Conservation (phyloP, 202 grass and related monocot genomes). For the Thinopyrum obtusiflorum region DNA sequence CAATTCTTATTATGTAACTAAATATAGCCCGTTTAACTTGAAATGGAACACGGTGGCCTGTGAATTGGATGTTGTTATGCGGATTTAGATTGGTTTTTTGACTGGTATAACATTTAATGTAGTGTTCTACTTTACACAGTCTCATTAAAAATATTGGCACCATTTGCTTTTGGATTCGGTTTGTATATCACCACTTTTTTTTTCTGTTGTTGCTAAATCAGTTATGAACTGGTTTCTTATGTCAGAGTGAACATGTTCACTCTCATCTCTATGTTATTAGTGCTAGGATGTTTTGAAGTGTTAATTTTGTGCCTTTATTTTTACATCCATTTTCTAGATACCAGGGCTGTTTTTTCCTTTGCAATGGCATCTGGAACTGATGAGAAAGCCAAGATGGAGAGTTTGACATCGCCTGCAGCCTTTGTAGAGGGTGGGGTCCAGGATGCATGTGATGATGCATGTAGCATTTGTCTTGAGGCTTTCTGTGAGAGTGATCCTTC, state of each 20-base stretch:
- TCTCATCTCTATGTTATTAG: not conserved
- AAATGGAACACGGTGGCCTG: not conserved
- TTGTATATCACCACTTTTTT: not conserved
- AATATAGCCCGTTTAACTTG: not conserved
- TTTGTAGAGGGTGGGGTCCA: conserved; percentile 97
- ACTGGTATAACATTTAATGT: not conserved
- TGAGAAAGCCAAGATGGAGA: conserved; percentile 69
- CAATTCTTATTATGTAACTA: not conserved
- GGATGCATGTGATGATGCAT: conserved; percentile 90
- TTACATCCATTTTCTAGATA: conserved; percentile 6
- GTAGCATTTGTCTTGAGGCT: conserved; percentile 93
- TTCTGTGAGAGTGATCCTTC: conserved; percentile 93
- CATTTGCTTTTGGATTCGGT: not conserved
- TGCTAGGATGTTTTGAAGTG: not conserved
- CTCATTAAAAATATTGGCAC: not conserved
- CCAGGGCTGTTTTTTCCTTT: conserved; percentile 7
- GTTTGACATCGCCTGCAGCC: conserved; percentile 69
- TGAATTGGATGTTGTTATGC: not conserved
- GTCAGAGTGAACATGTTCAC: not conserved
- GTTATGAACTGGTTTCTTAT: not conserved
- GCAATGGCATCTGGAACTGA: conserved; percentile 52
- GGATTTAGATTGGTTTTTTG: not conserved
- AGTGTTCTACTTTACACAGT: not conserved
- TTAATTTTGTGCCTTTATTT: not conserved
- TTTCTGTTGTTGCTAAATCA: not conserved